A percentile compares a stretch with the other conserved stretches of the same genome.
These are phyloP conservation scores for Helotiales sp. DNA, from an alignment of 2,329 filamentous ascomycete species.

Conservation along the genomic window DNA sequence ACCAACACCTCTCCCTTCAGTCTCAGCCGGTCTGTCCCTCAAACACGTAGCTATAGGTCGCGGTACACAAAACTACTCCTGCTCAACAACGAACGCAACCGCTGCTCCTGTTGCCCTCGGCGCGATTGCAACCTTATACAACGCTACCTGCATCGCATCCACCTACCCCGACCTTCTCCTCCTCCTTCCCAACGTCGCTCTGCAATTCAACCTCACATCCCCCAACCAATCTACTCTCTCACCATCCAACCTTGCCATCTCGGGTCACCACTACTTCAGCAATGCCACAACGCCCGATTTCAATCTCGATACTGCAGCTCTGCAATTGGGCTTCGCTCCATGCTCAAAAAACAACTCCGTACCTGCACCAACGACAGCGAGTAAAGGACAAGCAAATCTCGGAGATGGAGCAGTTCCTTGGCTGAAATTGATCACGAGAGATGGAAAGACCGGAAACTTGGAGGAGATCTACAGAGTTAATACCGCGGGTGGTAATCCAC, in stretches of 20 bases:
- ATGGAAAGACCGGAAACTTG: conserved; percentile 60
- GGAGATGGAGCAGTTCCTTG: conserved; percentile 75
- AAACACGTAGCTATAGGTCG: conserved; percentile 83
- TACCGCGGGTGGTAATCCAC: conserved; percentile 79
- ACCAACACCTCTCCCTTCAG: conserved; percentile 59
- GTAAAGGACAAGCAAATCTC: conserved; percentile 53
- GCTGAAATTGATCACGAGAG: conserved; percentile 66
- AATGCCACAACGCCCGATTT: conserved; percentile 74
- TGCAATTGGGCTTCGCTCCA: conserved; percentile 59
- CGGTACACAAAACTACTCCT: conserved; percentile 94
- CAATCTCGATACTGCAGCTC: conserved; percentile 62
- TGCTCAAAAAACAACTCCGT: conserved; percentile 62
- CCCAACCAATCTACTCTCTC: conserved; percentile 42
- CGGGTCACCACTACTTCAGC: conserved; percentile 81
- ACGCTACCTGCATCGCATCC: conserved; percentile 77
- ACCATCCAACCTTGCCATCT: conserved; percentile 62
- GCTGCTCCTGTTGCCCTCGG: conserved; percentile 66
- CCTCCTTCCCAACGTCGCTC: conserved; percentile 64
- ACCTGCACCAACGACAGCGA: conserved; percentile 61
- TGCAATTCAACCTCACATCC: conserved; percentile 61
- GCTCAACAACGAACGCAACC: conserved; percentile 59
- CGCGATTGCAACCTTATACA: conserved; percentile 83
- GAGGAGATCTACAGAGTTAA: conserved; percentile 80
- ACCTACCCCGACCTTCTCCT: conserved; percentile 66
- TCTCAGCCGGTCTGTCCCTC: conserved; percentile 60